Percentiles rank a stretch among this genome's conserved stretches.
These are phyloP conservation scores for Colletotrichum sp. DNA, from an alignment of 2,329 filamentous ascomycete species.

Conservation along the genomic window DNA sequence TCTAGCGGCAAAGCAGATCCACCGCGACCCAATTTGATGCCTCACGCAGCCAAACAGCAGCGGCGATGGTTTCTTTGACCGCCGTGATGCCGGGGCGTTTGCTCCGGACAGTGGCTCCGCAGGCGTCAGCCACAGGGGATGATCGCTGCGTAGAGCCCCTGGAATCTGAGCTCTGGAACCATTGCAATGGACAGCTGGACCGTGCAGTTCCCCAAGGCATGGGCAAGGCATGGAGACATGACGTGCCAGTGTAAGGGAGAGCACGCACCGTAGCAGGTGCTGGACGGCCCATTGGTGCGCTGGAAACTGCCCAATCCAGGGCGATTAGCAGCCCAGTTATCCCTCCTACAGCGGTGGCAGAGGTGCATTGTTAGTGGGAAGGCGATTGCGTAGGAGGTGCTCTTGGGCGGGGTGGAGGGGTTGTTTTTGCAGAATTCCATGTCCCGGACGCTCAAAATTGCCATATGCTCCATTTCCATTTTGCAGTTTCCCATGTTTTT, in stretches of 20 bases:
- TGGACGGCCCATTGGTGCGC: not conserved
- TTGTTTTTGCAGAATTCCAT: constrained; percentile 7
- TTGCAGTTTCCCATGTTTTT: constrained; percentile 18
- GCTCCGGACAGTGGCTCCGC: constrained; percentile 4
- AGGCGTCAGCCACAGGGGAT: not conserved
- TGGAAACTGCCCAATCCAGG: not conserved
- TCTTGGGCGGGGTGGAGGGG: not conserved
- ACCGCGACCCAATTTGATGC: not conserved
- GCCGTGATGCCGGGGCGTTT: constrained; percentile 4
- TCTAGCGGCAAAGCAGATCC: not conserved
- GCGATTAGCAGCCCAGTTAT: not conserved
- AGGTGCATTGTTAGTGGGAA: not conserved
- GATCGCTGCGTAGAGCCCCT: not conserved
- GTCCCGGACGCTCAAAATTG: constrained; percentile 6
- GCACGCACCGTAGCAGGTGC: not conserved
- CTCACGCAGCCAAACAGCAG: not conserved
- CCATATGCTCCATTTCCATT: constrained; percentile 19
- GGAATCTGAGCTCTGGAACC: not conserved
- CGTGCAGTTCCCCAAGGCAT: not conserved
- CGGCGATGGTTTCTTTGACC: not conserved
- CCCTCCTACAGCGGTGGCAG: not conserved
- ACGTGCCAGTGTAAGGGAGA: not conserved
- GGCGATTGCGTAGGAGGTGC: not conserved
- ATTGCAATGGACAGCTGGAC: not conserved
- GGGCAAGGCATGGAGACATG: not conserved